Base-by-base conservation (phyloP, 139 green algal genomes). In the Chlamydomonas urium region DNA sequence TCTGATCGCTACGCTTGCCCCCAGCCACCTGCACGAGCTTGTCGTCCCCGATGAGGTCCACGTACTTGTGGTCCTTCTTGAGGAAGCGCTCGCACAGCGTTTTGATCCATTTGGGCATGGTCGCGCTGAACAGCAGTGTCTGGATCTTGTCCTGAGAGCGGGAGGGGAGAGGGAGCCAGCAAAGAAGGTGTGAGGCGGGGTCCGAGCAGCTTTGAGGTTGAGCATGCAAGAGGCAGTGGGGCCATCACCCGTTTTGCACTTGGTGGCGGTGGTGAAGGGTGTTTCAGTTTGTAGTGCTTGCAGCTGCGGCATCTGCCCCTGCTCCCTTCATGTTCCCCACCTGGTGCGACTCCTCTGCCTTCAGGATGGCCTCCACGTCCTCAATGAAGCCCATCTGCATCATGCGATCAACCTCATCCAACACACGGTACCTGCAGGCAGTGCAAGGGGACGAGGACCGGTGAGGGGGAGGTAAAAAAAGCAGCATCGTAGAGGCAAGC, bases 331-430 rank as follows among this genome's bases (percentile, higher is more conserved):
- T 65, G 8, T 17, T 26, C 21, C 53, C 14, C 26, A 79, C 82
- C 32, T 74, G 73, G 38, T 66, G 56, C 24, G 29, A 65, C 32
- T 79, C 75, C 32, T 81, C 86, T 0, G 81, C 81, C 33, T 86
- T 91, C 36, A 99, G 86, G 79, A 99, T 99, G 38, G 82, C 90
- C 86, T 99, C 95, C 47, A 99, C 93, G 73, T 99, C 96, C 38
- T 99, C 95, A 53, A 98, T 93, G 74, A 99, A 99, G n/a, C 96
- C 96, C 95, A 99, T 99, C 78, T 97, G 95, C 65, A 99, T 88
- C 96, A 99, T 99, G 78, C 98, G 90, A 77, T 99, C 96, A 58
- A 94, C 97, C 82, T 99, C 96, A 71, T 99, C 96, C 37, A 99
- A 81, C 38, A 99, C 90, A 5, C 94, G 88, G 80, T 91, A 97